phyloP scores from a whole-genome alignment of 2,329 filamentous ascomycete genomes.

The Aphanocladium album region DNA sequence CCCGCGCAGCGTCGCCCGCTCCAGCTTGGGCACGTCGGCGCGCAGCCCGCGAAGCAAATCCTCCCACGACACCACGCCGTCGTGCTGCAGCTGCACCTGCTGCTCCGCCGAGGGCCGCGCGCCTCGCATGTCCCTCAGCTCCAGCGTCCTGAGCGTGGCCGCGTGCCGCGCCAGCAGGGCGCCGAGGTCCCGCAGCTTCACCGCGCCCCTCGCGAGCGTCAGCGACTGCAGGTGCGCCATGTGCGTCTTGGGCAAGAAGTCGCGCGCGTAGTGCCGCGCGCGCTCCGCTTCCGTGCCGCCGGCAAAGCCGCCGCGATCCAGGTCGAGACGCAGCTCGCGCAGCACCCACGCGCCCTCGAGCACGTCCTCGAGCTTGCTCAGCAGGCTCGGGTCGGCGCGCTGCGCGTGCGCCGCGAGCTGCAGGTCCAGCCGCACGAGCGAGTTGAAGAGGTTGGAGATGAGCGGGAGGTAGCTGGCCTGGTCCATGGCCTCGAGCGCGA shows the following conservation, averaged over 20 bases:
- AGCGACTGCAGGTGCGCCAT: neutral
- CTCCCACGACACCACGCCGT: neutral
- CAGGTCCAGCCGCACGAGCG: slow-evolving; percentile 4
- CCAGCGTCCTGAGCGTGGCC: neutral
- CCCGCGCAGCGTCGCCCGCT: neutral
- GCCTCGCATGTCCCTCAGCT: neutral
- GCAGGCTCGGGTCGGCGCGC: neutral
- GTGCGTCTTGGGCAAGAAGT: neutral
- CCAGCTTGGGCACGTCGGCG: neutral
- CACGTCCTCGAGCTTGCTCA: slow-evolving; percentile 7
- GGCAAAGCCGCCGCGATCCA: neutral
- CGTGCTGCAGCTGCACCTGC: neutral
- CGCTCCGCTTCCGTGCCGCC: neutral
- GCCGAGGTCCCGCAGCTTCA: neutral
- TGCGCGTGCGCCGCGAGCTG: neutral
- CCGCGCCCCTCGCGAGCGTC: neutral
- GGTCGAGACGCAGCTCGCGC: slow-evolving; percentile 3
- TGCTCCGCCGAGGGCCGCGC: neutral
- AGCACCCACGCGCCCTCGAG: neutral
- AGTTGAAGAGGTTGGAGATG: slow-evolving; percentile 6
- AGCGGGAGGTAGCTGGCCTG: slow-evolving; percentile 5
- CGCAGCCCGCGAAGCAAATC: neutral
- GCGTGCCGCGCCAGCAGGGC: neutral
- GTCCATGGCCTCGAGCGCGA: slow-evolving; percentile 7
- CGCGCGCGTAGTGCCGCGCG: neutral